Conservation (phyloP, 306 rosid genomes). For the Pueraria montana region DNA sequence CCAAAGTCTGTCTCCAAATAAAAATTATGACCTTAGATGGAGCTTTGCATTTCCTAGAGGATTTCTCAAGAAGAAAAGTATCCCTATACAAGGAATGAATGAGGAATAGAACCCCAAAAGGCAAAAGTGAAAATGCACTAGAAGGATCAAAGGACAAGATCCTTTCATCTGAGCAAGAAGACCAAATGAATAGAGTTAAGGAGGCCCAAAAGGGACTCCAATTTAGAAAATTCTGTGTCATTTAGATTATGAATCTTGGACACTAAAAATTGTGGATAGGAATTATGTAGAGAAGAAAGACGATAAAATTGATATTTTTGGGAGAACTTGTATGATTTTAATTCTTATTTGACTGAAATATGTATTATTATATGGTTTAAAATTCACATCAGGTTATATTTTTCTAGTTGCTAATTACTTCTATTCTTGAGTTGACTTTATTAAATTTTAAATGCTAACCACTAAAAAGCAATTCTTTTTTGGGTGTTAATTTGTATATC, state of each 20-base stretch:
- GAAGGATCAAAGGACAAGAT: conserved; percentile 8
- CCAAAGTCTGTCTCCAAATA: background rate
- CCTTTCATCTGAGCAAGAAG: background rate
- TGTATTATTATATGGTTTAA: background rate
- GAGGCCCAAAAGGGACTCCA: background rate
- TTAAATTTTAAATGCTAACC: background rate
- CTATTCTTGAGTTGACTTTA: background rate
- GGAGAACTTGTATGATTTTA: background rate
- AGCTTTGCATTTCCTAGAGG: background rate
- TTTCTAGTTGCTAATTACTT: background rate
- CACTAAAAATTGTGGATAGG: background rate
- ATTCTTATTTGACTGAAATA: background rate
- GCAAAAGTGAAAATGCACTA: background rate
- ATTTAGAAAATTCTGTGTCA: background rate
- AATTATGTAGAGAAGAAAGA: background rate
- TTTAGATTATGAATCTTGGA: background rate
- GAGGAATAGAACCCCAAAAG: background rate
- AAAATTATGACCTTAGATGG: background rate
- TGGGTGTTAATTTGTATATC: background rate
- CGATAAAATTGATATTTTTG: conserved; percentile 4
- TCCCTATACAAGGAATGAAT: background rate
- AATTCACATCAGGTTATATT: background rate
- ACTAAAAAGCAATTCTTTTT: background rate
- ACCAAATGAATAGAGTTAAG: conserved; percentile 1
- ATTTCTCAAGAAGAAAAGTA: background rate